Evolutionary conservation across 108 stramenopile species (phyloP).

Genomic region (Nitzschia sp.): DNA sequence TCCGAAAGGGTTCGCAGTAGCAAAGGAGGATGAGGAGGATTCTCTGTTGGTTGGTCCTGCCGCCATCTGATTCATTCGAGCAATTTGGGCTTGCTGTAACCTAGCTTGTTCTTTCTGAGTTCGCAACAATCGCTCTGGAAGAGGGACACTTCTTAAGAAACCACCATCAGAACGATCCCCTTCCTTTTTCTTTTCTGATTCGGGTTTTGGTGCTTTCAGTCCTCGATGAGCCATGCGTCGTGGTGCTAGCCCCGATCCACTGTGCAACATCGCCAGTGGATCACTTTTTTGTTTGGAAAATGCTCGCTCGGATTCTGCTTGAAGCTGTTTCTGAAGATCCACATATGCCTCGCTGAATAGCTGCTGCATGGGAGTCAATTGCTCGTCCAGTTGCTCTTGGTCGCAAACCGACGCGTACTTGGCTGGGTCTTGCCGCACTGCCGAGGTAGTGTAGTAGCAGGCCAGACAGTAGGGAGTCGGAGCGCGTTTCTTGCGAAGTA

Average conservation of each 20-base stretch:
- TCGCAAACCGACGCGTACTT: slow-evolving; percentile 39
- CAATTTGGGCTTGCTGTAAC: slow-evolving; percentile 23
- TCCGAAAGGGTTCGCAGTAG: neutral
- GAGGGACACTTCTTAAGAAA: slow-evolving; percentile 48
- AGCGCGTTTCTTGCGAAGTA: slow-evolving; percentile 24
- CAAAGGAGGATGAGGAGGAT: neutral
- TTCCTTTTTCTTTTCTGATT: slow-evolving; percentile 13
- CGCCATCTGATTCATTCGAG: slow-evolving; percentile 32
- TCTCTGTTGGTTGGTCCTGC: neutral
- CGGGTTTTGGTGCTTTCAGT: slow-evolving; percentile 21
- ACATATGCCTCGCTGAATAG: slow-evolving; percentile 74
- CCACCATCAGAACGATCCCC: slow-evolving; percentile 52
- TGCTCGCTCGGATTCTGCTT: slow-evolving; percentile 53
- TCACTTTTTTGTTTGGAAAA: slow-evolving; percentile 42
- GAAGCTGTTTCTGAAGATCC: slow-evolving; percentile 60
- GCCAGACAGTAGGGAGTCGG: slow-evolving; percentile 46
- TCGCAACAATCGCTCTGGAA: slow-evolving; percentile 49
- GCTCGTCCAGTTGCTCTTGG: slow-evolving; percentile 35
- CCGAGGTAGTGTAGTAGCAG: slow-evolving; percentile 78
- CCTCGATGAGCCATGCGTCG: slow-evolving; percentile 17
- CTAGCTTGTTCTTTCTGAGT: slow-evolving; percentile 30
- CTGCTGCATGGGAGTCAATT: slow-evolving; percentile 60
- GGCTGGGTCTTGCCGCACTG: slow-evolving; percentile 44
- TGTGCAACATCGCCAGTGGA: slow-evolving; percentile 34
- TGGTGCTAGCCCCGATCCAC: slow-evolving; percentile 32